Evolutionary conservation across 768 basidiomycete genomes (phyloP).

Genomic region (Piloderma croceum): DNA sequence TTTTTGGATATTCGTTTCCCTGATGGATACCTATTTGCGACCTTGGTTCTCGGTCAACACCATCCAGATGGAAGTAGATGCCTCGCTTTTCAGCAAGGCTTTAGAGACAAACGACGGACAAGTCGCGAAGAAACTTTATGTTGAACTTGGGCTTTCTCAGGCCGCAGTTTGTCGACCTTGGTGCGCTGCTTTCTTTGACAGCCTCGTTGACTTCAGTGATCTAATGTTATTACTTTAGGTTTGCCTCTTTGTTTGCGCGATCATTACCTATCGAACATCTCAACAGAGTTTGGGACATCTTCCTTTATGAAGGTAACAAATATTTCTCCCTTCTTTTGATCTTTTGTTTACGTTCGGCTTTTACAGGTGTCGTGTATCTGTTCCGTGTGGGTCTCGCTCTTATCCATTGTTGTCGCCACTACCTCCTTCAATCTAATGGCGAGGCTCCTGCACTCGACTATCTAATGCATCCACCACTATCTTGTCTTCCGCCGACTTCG

Average conservation of each 20-base stretch:
- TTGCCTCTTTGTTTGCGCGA: conserved; percentile 65
- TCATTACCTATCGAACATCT: conserved; percentile 59
- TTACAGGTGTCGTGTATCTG: conserved; percentile 69
- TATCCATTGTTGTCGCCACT: conserved; percentile 52
- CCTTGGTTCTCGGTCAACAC: conserved; percentile 61
- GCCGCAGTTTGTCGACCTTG: conserved; percentile 56
- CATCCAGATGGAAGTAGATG: conserved; percentile 71
- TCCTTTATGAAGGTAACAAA: conserved; percentile 65
- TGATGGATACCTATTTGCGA: conserved; percentile 83
- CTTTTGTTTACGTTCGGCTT: neutral
- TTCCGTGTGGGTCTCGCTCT: conserved; percentile 70
- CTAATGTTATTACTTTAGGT: conserved; percentile 39
- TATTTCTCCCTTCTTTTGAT: neutral
- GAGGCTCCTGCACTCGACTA: conserved; percentile 42
- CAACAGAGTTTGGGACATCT: conserved; percentile 77
- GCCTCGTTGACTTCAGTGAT: neutral
- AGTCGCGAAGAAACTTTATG: conserved; percentile 62
- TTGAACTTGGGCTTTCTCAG: conserved; percentile 57
- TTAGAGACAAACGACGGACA: conserved; percentile 57
- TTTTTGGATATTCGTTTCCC: conserved; percentile 83
- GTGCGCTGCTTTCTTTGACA: conserved; percentile 32
- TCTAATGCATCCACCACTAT: conserved; percentile 46
- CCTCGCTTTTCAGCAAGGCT: conserved; percentile 61
- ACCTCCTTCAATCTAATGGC: conserved; percentile 46
- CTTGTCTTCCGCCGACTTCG: conserved; percentile 51